Conservation (phyloP, 768 basidiomycete genomes). For the Leucocoprinus sp. region DNA sequence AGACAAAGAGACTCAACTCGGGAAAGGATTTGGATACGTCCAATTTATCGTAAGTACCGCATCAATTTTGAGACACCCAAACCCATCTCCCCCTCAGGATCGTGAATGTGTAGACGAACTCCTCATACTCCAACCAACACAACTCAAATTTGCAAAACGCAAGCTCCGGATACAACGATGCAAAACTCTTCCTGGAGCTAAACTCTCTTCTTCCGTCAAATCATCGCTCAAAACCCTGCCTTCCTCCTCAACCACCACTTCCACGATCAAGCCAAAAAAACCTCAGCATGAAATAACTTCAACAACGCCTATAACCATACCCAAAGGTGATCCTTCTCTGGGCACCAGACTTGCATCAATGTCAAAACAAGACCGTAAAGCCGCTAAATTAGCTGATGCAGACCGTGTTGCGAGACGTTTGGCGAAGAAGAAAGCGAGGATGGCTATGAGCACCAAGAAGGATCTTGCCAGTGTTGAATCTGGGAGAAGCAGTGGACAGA, state of each 20-base stretch:
- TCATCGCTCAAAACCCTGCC: conserved; percentile 13
- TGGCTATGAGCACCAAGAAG: conserved; percentile 28
- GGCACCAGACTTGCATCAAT: conserved; percentile 73
- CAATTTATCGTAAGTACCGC: conserved; percentile 62
- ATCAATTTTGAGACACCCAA: conserved; percentile 1
- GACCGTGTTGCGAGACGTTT: conserved; percentile 77
- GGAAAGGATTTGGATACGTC: conserved; percentile 93
- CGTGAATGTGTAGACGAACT: conserved; percentile 89
- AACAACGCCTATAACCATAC: conserved; percentile 28
- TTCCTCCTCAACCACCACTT: conserved; percentile 4
- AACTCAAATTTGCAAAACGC: conserved; percentile 89
- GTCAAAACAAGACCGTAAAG: conserved; percentile 81
- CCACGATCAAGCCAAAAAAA: conserved; percentile 10
- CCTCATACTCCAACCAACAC: conserved; percentile 65
- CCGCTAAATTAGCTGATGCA: conserved; percentile 67
- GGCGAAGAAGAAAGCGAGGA: conserved; percentile 83
- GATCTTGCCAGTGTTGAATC: conserved; percentile 12
- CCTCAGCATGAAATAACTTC: conserved; percentile 14
- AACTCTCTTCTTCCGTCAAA: conserved; percentile 17
- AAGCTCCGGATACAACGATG: conserved; percentile 88
- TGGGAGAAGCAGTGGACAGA: conserved; percentile 21
- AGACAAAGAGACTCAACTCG: conserved; percentile 87
- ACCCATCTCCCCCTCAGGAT: conserved; percentile 43
- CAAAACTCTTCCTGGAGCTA: conserved; percentile 52
- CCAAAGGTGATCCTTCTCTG: conserved; percentile 77